These are phyloP conservation scores for Saccharomyces paradoxus DNA, from an alignment of 805 yeast genomes.

Conservation along the genomic window DNA sequence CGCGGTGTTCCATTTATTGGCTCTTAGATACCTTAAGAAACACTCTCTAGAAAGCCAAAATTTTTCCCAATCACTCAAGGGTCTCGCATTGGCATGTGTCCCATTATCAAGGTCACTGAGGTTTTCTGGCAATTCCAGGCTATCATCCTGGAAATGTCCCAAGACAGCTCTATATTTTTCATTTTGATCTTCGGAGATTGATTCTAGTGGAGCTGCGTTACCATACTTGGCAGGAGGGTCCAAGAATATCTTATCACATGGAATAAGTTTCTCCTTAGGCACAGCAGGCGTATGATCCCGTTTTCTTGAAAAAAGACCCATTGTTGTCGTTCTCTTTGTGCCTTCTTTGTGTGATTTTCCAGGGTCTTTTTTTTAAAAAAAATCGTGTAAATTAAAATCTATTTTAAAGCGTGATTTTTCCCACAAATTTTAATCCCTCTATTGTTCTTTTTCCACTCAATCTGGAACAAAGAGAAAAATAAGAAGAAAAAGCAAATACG, in stretches of 20 bases:
- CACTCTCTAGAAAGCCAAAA: conserved; percentile 43
- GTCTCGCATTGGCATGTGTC: conserved; percentile 6
- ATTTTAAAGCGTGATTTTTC: not conserved
- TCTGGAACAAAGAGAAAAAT: not conserved
- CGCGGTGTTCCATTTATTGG: conserved; percentile 42
- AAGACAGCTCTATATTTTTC: conserved; percentile 14
- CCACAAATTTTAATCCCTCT: not conserved
- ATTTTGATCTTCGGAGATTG: conserved; percentile 15
- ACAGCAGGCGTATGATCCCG: conserved; percentile 4
- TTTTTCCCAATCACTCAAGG: conserved; percentile 31
- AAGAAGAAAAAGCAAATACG: not conserved
- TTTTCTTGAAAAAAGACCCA: conserved; percentile 26
- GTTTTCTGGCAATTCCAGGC: conserved; percentile 15
- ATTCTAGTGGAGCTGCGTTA: conserved; percentile 8
- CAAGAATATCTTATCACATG: conserved; percentile 15
- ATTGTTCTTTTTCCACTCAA: not conserved
- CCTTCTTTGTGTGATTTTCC: not conserved
- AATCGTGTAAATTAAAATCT: not conserved
- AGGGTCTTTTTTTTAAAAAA: not conserved
- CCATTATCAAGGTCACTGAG: conserved; percentile 33
- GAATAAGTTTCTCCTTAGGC: conserved; percentile 15
- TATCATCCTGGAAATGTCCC: conserved; percentile 14
- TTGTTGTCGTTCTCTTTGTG: conserved; percentile 1
- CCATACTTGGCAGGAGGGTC: conserved; percentile 21
- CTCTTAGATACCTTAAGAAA: conserved; percentile 42